Evolutionary conservation across 2,329 filamentous ascomycete genomes (phyloP).

Genomic region (Penicillium corylophilum): DNA sequence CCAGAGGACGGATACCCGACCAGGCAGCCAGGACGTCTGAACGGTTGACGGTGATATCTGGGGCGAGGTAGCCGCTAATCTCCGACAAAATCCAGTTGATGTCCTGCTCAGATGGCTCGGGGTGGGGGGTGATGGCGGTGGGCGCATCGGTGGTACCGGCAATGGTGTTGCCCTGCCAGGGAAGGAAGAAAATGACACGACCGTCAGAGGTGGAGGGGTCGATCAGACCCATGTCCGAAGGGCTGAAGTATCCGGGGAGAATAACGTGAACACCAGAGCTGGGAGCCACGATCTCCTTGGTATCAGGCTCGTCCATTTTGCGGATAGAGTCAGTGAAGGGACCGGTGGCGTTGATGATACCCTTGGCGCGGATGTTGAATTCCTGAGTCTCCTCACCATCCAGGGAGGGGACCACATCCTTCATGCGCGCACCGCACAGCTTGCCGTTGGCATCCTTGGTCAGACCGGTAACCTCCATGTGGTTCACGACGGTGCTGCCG

Average conservation of each 20-base stretch:
- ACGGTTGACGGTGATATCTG: constrained; percentile 79
- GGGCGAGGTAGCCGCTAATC: constrained; percentile 76
- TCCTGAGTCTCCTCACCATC: constrained; percentile 63
- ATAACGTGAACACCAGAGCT: constrained; percentile 84
- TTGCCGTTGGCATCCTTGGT: constrained; percentile 71
- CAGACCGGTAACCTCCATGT: constrained; percentile 75
- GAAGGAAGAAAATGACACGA: constrained; percentile 88
- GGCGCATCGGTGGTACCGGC: constrained; percentile 84
- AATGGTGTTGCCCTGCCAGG: constrained; percentile 91
- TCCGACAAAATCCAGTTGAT: constrained; percentile 87
- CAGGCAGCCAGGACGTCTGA: constrained; percentile 87
- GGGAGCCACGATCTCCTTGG: constrained; percentile 77
- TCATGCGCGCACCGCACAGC: constrained; percentile 71
- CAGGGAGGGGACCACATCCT: constrained; percentile 66
- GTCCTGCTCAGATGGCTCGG: constrained; percentile 75
- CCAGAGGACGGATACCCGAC: constrained; percentile 83
- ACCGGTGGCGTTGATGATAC: constrained; percentile 84
- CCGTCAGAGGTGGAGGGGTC: constrained; percentile 85
- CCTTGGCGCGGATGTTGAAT: constrained; percentile 73
- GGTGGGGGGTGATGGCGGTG: constrained; percentile 69
- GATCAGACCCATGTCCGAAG: constrained; percentile 81
- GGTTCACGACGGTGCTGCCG: constrained; percentile 77
- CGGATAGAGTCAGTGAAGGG: constrained; percentile 84
- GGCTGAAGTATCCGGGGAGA: constrained; percentile 82
- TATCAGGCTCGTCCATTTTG: constrained; percentile 73